Conservation (phyloP, 2,329 filamentous ascomycete genomes). For the Shiraia bambusicola region DNA sequence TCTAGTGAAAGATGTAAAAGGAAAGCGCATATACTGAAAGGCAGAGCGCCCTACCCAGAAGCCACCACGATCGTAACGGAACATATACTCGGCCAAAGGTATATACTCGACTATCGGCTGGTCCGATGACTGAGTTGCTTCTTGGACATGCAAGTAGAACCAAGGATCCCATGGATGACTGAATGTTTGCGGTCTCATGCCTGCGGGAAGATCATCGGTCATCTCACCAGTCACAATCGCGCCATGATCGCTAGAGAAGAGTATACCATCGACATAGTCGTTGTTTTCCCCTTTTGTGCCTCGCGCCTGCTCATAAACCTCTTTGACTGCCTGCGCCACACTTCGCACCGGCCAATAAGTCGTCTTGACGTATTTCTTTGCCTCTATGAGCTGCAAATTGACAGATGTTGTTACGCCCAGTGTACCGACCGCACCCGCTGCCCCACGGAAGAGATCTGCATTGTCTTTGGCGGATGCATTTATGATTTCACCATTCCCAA, state of each 20-base stretch:
- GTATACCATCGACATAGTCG: slow-evolving; percentile 55
- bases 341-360: slow-evolving; percentile 50
- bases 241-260: slow-evolving; percentile 48
- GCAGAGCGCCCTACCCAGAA: slow-evolving; percentile 68
- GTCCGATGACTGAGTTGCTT: slow-evolving; percentile 34
- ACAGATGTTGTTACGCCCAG: slow-evolving; percentile 65
- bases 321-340: slow-evolving; percentile 47
- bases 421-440: slow-evolving; percentile 66
- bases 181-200: slow-evolving; percentile 42
- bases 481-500: slow-evolving; percentile 61
- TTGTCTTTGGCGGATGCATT: slow-evolving; percentile 57
- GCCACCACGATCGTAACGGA: slow-evolving; percentile 69
- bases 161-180: slow-evolving; percentile 51
- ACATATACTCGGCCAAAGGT: slow-evolving; percentile 66
- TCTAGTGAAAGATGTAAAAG: slow-evolving; percentile 65
- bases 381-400: slow-evolving; percentile 50
- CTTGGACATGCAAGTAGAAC: slow-evolving; percentile 55
- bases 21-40: slow-evolving; percentile 64
- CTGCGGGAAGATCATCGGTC: slow-evolving; percentile 38
- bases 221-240: slow-evolving; percentile 50
- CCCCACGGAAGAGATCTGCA: slow-evolving; percentile 64
- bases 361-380: slow-evolving; percentile 52
- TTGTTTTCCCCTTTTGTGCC: slow-evolving; percentile 37
- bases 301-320: slow-evolving; percentile 42
- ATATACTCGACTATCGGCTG: slow-evolving; percentile 56